phyloP scores from a whole-genome alignment of 2,329 filamentous ascomycete species.

The Dothiorella sarmentorum region DNA sequence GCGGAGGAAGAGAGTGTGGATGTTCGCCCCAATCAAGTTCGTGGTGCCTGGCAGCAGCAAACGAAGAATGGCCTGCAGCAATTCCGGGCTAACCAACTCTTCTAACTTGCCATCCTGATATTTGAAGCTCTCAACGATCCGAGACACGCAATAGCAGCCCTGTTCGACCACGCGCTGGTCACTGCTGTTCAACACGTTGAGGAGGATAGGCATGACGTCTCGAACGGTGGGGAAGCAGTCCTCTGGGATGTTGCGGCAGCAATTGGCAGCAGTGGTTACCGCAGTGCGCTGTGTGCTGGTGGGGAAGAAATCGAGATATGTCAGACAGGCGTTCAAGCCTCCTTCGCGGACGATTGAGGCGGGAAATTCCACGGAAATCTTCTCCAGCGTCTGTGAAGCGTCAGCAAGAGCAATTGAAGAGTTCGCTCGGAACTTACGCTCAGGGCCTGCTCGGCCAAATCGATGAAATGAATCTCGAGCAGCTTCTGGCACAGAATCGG shows the following conservation, averaged over 20 bases:
- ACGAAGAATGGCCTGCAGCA: constrained; percentile 79
- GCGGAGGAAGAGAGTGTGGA: constrained; percentile 93
- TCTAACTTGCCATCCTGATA: constrained; percentile 84
- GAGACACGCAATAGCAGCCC: constrained; percentile 88
- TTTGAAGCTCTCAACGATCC: constrained; percentile 96
- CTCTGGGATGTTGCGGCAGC: constrained; percentile 92
- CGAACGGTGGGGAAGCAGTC: constrained; percentile 88
- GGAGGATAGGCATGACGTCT: constrained; percentile 93
- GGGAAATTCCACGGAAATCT: constrained; percentile 95
- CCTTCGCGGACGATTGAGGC: constrained; percentile 93
- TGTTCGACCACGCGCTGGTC: constrained; percentile 97
- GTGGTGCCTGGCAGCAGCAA: constrained; percentile 90
- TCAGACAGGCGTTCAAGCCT: constrained; percentile 90
- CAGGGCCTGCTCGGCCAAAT: constrained; percentile 92
- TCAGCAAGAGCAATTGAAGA: constrained; percentile 15
- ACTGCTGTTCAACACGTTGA: constrained; percentile 84
- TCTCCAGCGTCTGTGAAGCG: constrained; percentile 69
- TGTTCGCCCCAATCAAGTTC: constrained; percentile 88
- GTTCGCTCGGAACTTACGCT: constrained; percentile 55
- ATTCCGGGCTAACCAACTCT: constrained; percentile 82
- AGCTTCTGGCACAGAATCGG: constrained; percentile 93
- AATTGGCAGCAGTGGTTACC: constrained; percentile 96
- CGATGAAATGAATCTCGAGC: constrained; percentile 93
- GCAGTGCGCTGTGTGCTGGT: constrained; percentile 95
- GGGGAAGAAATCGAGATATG: constrained; percentile 94